Evolutionary conservation across 1,284 basidiomycete species (phyloP).

Genomic region (Phenoliferia sp.): DNA sequence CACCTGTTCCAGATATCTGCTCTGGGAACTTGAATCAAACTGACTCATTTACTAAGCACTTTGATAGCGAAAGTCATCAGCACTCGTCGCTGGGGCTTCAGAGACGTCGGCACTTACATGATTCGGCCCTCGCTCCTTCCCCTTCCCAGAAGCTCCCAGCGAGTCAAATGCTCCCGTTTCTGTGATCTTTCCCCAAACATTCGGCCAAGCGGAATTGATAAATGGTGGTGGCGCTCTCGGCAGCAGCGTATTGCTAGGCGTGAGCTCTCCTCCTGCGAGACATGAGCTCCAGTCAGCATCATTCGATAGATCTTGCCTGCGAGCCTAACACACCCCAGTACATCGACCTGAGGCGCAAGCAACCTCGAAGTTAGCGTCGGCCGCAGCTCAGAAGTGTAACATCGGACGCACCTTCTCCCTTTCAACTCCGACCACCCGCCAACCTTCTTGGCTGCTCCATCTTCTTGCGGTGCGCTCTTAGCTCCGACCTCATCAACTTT

Average conservation of each 20-base stretch:
- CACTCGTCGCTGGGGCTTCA: neutral
- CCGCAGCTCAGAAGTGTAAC: neutral
- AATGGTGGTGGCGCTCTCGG: constrained; percentile 40
- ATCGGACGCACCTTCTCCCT: constrained; percentile 14
- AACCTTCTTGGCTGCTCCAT: constrained; percentile 5
- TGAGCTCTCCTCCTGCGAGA: constrained; percentile 26
- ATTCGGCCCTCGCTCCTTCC: constrained; percentile 15
- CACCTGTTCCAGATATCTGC: neutral
- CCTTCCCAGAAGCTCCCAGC: constrained; percentile 2
- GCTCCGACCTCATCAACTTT: constrained; percentile 10
- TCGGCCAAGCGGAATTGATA: constrained; percentile 36
- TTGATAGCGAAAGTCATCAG: neutral
- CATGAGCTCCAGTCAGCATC: neutral
- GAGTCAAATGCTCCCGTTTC: constrained; percentile 36
- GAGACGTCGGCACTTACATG: constrained; percentile 8
- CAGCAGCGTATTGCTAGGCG: constrained; percentile 33
- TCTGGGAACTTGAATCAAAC: neutral
- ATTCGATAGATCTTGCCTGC: neutral
- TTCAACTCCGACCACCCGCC: constrained; percentile 28
- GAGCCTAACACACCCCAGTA: constrained; percentile 19
- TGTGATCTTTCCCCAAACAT: constrained; percentile 36
- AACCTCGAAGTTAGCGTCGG: neutral
- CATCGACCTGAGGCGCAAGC: constrained; percentile 17
- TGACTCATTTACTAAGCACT: constrained; percentile 32
- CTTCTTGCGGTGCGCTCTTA: neutral